A percentile compares a stretch with the other conserved stretches of the same genome.
phyloP scores from a whole-genome alignment of 208 protist genomes.

The Trypanosoma lewisi region DNA sequence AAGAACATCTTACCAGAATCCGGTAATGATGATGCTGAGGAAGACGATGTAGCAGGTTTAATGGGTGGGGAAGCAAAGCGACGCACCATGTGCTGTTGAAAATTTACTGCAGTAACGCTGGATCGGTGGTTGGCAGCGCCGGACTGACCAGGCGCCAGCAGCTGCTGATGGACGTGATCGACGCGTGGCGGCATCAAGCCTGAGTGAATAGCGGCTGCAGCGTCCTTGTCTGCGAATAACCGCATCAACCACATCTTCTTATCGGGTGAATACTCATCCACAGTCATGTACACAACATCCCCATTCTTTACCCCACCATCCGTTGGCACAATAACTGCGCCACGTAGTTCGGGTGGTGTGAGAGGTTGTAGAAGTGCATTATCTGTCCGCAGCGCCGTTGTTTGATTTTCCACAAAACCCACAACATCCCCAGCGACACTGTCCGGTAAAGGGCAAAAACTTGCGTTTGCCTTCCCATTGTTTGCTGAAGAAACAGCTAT shows the following conservation, averaged over 20 bases:
- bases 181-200: constrained; percentile 2
- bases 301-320: background rate
- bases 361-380: constrained; percentile 16
- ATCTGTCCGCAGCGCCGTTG: background rate
- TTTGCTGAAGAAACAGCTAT: constrained; percentile 16
- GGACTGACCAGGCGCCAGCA: constrained; percentile 1
- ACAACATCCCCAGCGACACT: constrained; percentile 19
- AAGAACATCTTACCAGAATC: constrained; percentile 5
- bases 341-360: constrained; percentile 20
- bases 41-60: background rate
- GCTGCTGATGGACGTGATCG: constrained; percentile 7
- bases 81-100: constrained; percentile 26
- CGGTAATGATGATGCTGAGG: background rate
- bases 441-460: constrained; percentile 23
- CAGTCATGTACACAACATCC: constrained; percentile 20
- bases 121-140: background rate
- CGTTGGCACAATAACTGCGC: constrained; percentile 24
- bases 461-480: constrained; percentile 20
- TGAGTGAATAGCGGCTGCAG: constrained; percentile 12
- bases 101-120: constrained; percentile 22
- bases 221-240: constrained; percentile 12
- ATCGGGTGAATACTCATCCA: constrained; percentile 17
- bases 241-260: constrained; percentile 21
- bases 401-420: constrained; percentile 8
- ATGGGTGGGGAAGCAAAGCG: constrained; percentile 19